phyloP scores from a whole-genome alignment of 2,329 filamentous ascomycete genomes.

The Nectriaceae sp. region DNA sequence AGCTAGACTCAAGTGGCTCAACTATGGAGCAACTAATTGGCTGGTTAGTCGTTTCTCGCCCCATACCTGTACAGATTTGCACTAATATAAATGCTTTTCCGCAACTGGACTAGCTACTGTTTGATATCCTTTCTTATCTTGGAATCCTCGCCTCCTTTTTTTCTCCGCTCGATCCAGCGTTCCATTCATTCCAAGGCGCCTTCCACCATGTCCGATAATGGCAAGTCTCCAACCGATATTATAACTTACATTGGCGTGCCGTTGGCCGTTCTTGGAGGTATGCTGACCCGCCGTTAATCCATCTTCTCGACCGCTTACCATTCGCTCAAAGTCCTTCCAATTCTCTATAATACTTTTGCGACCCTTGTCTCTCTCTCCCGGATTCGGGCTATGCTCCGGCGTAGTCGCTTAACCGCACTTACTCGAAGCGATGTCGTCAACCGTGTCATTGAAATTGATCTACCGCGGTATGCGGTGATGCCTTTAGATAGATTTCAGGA shows the following conservation, averaged over 20 bases:
- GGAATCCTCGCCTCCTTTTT: too few species aligned
- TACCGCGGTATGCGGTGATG: slow-evolving; percentile 64
- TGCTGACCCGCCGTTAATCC: neutral
- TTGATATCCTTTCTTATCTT: too few species aligned
- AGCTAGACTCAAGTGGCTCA: too few species aligned
- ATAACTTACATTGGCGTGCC: slow-evolving; percentile 61
- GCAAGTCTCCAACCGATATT: slow-evolving; percentile 45
- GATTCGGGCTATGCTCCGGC: slow-evolving; percentile 59
- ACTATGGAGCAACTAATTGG: too few species aligned
- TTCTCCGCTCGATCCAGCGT: too few species aligned
- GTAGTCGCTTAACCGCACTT: slow-evolving; percentile 58
- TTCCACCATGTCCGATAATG: slow-evolving; percentile 34
- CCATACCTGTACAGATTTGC: too few species aligned
- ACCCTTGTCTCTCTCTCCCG: slow-evolving; percentile 61
- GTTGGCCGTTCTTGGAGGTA: slow-evolving; percentile 54
- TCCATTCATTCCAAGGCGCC: too few species aligned
- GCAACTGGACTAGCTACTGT: too few species aligned
- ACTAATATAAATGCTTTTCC: too few species aligned
- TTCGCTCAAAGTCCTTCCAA: slow-evolving; percentile 52
- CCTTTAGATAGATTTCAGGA: slow-evolving; percentile 58
- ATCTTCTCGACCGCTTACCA: neutral
- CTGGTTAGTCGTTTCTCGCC: too few species aligned
- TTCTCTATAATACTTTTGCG: slow-evolving; percentile 64
- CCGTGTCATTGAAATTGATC: slow-evolving; percentile 65
- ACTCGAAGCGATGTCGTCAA: slow-evolving; percentile 66